Evolutionary conservation across 768 basidiomycete species (phyloP).

Genomic region (Tricholoma bakamatsutake): DNA sequence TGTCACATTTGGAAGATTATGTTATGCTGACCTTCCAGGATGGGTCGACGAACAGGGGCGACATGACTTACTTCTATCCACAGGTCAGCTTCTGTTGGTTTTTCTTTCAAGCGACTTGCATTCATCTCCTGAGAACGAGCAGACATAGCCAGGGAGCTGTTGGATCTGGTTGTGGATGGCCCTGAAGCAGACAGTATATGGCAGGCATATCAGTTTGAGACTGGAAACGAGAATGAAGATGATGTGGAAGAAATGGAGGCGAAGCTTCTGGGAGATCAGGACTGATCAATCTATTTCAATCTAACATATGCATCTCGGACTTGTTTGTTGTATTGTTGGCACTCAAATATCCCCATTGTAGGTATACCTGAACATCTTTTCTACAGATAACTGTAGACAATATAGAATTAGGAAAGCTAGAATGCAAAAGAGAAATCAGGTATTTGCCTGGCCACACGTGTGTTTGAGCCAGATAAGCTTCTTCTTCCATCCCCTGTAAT

Average conservation of each 20-base stretch:
- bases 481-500: conserved; percentile 31
- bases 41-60: conserved; percentile 43
- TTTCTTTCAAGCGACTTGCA: not conserved
- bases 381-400: conserved; percentile 3
- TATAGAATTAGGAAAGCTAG: not conserved
- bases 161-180: conserved; percentile 66
- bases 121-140: not conserved
- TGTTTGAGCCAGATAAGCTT: conserved; percentile 50
- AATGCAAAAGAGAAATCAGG: not conserved
- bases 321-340: not conserved
- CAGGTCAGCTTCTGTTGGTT: conserved; percentile 33
- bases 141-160: conserved; percentile 57
- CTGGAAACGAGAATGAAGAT: conserved; percentile 34
- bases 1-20: conserved; percentile 71
- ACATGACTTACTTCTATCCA: conserved; percentile 36
- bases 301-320: not conserved
- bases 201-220: conserved; percentile 49
- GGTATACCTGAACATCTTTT: conserved; percentile 9
- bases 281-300: conserved; percentile 2
- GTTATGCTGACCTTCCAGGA: conserved; percentile 60
- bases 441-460: conserved; percentile 44
- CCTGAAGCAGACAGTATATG: conserved; percentile 65
- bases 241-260: conserved; percentile 62
- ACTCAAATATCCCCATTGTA: conserved; percentile 1
- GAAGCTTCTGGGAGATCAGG: conserved; percentile 28